Evolutionary conservation across 2,329 filamentous ascomycete genomes (phyloP), one percentile per base, ranked within the genome.

Genomic region (Penicillium concentricum): DNA sequence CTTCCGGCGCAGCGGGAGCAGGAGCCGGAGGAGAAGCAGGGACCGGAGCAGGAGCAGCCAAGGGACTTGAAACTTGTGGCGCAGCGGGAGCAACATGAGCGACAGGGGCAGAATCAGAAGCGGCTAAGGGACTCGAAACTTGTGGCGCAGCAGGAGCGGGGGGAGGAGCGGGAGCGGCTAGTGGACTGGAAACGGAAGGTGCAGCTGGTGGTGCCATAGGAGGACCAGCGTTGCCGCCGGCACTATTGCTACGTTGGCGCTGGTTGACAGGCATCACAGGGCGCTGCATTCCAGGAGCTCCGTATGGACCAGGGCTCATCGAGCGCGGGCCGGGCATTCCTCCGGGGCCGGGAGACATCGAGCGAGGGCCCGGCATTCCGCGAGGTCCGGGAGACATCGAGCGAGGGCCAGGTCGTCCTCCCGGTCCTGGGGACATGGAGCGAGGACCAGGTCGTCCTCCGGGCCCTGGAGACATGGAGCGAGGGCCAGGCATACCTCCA

Each of bases 211-310:
- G 63, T 24, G 44, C 58, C 38, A 59, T 60, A 5, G 61, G 62
- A 7, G 66, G 68, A 41, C 66, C 53, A n/a, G 69, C 61, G 18
- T 68, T 71, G 43, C 73, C 71, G 43, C 73, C 71, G 15, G 74
- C 70, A 42, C 78, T 80, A 59, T 80, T 79, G 63, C 78, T 80
- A 52, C 77, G 69, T 58, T 70, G 67, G 39, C 76, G 72, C 58
- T 75, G 69, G 45, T 61, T 65, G 35, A 61, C 67, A n/a, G 72
- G 72, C 61, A 74, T 76, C 26, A 72, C 65, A 5, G 77, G 77
- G 34, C 72, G 69, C 34, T 74, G 75, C 59, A 78, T 68, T 9
- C 74, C 76, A 7, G 74, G 72, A 18, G 64, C 66, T 34, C 76
- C 75, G 44, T 78, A 77, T 3, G 75, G 75, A 20, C 73, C 74